A percentile compares a stretch with the other conserved stretches of the same genome.
phyloP scores from a whole-genome alignment of 2,329 filamentous ascomycete genomes.

The Achaetomium macrosporum region DNA sequence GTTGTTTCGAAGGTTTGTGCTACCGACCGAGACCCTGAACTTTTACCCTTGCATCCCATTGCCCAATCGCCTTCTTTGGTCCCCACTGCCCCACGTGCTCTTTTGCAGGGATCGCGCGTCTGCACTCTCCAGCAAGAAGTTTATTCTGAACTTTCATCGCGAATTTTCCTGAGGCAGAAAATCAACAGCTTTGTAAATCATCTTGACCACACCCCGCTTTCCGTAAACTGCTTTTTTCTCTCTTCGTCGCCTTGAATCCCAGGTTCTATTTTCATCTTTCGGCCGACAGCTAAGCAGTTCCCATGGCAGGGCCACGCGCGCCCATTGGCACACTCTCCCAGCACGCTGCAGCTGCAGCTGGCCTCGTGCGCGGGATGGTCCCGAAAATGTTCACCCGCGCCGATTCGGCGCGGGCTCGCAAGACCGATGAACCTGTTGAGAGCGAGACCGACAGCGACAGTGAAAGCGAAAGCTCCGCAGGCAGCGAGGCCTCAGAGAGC shows the following conservation, averaged over 20 bases:
- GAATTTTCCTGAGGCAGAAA: background rate
- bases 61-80: background rate
- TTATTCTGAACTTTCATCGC: conserved; percentile 10
- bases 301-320: conserved; percentile 27
- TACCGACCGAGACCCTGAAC: background rate
- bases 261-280: background rate
- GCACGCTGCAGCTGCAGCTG: conserved; percentile 24
- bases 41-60: background rate
- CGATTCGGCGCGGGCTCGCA: conserved; percentile 12
- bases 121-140: conserved; percentile 1
- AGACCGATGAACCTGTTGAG: conserved; percentile 11
- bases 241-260: background rate
- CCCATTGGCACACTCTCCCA: conserved; percentile 28
- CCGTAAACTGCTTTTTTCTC: background rate
- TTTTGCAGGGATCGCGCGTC: background rate
- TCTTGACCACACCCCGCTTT: background rate
- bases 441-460: conserved; percentile 19
- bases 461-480: conserved; percentile 7
- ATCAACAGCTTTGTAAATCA: background rate
- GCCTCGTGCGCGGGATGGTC: conserved; percentile 20
- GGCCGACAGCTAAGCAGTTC: conserved; percentile 1
- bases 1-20: background rate
- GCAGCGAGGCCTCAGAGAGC: conserved; percentile 5
- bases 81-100: conserved; percentile 9
- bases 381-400: conserved; percentile 11